Conservation (phyloP, 331 rosid species). For the Pyracantha coccinea region DNA sequence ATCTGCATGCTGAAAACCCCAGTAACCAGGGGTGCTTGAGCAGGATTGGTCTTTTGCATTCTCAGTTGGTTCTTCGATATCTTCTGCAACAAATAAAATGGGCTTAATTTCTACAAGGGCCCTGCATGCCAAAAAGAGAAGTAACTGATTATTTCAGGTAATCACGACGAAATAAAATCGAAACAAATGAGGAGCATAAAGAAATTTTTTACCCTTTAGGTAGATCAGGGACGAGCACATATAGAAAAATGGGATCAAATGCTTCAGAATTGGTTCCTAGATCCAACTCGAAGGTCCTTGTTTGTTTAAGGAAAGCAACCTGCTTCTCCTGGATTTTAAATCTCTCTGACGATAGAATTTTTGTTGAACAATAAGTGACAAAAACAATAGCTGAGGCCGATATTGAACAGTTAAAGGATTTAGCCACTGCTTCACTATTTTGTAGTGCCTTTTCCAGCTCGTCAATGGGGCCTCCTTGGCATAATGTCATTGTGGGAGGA, state of each 20-base stretch:
- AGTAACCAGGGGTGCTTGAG: slow-evolving; percentile 23
- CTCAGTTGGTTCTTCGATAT: slow-evolving; percentile 26
- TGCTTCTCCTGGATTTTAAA: slow-evolving; percentile 42
- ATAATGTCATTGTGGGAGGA: slow-evolving; percentile 84
- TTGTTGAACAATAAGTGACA: slow-evolving; percentile 64
- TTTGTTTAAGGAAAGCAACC: slow-evolving; percentile 43
- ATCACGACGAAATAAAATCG: background rate
- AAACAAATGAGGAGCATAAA: background rate
- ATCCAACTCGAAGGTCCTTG: slow-evolving; percentile 29
- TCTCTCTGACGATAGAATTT: slow-evolving; percentile 38
- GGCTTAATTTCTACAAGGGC: slow-evolving; percentile 87
- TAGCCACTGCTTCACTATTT: slow-evolving; percentile 94
- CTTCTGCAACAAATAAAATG: slow-evolving; percentile 64
- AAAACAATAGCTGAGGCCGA: slow-evolving; percentile 54
- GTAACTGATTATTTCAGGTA: background rate
- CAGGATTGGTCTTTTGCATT: slow-evolving; percentile 19
- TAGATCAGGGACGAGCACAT: slow-evolving; percentile 73
- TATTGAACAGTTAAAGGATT: slow-evolving; percentile 64
- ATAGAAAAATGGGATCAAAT: slow-evolving; percentile 52
- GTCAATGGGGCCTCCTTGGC: slow-evolving; percentile 53
- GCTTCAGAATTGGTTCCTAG: slow-evolving; percentile 23
- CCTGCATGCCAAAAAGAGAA: slow-evolving; percentile 35
- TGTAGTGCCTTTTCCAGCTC: slow-evolving; percentile 74
- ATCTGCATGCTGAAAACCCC: slow-evolving; percentile 58
- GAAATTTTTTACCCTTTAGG: slow-evolving; percentile 56